Percentiles rank a stretch among this genome's conserved stretches.
These are phyloP conservation scores for Botryotinia globosa DNA, from an alignment of 2,329 filamentous ascomycete genomes.

Conservation along the genomic window DNA sequence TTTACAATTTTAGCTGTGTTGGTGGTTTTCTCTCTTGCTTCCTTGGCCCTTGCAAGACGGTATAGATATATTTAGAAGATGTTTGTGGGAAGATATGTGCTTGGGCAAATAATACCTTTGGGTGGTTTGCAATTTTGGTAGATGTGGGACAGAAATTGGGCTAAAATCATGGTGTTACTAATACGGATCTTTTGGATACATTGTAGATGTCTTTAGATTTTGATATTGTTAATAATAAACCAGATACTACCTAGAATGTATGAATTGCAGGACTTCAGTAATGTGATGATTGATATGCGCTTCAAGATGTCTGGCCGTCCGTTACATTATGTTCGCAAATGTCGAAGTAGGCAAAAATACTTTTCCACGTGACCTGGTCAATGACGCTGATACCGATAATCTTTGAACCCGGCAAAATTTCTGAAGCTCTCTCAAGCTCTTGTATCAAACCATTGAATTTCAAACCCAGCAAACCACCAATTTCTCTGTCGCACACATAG, in stretches of 20 bases:
- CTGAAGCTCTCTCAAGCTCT: not conserved
- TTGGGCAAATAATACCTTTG: not conserved
- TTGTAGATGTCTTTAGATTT: conserved; percentile 10
- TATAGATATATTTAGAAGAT: conserved; percentile 35
- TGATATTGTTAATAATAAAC: conserved; percentile 1
- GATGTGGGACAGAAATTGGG: not conserved
- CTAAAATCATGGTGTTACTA: not conserved
- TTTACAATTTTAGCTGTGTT: conserved; percentile 60
- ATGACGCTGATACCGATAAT: conserved; percentile 9
- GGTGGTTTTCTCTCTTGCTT: conserved; percentile 45
- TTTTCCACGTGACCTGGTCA: not conserved
- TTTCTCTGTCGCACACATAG: not conserved
- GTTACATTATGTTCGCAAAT: not conserved
- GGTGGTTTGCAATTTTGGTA: not conserved
- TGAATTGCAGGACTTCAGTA: not conserved
- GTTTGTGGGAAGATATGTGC: not conserved
- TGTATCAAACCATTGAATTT: not conserved
- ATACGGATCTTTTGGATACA: conserved; percentile 8
- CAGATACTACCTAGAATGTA: not conserved
- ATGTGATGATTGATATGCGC: not conserved
- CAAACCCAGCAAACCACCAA: not conserved
- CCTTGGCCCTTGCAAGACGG: conserved; percentile 31
- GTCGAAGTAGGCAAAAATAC: too few relatives aligned
- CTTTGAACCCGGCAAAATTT: conserved; percentile 4
- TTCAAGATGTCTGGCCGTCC: not conserved